A percentile compares a stretch with the other conserved stretches of the same genome.
These are phyloP conservation scores for Vitis cinerea DNA, from an alignment of 164 flowering plant genomes.

Conservation along the genomic window DNA sequence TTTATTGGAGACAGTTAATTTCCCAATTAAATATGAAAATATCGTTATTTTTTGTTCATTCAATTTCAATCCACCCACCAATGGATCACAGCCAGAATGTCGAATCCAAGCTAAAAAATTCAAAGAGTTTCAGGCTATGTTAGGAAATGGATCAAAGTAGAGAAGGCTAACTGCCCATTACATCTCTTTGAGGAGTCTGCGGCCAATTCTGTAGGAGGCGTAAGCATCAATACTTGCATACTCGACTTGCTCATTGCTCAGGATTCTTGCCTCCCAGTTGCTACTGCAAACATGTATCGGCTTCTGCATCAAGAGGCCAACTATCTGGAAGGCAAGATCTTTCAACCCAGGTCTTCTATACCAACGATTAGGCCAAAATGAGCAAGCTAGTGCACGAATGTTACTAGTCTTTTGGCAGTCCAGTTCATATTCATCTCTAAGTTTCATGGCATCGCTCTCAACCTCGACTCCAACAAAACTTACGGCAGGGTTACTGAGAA, in stretches of 20 bases:
- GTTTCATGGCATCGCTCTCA: conserved; percentile 3
- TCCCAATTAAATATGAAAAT: too few relatives aligned
- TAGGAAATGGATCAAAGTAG: too few relatives aligned
- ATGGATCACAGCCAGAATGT: too few relatives aligned
- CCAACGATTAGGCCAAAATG: conserved; percentile 12
- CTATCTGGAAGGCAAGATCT: conserved; percentile 22
- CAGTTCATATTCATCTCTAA: conserved; percentile 12
- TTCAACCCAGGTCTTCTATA: conserved; percentile 24
- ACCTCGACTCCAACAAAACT: conserved; percentile 19
- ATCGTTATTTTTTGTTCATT: too few relatives aligned
- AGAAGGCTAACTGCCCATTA: too few relatives aligned
- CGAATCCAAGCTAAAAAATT: too few relatives aligned
- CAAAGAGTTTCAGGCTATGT: too few relatives aligned
- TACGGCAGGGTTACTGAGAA: conserved; percentile 5
- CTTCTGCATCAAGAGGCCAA: conserved; percentile 25
- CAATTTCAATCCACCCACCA: too few relatives aligned
- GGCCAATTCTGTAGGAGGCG: too few relatives aligned
- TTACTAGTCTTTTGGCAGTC: conserved; percentile 2
- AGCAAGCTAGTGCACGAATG: conserved; percentile 9
- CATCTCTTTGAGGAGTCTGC: not conserved
- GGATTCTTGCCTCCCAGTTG: conserved; percentile 35
- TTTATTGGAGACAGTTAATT: too few relatives aligned
- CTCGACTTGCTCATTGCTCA: conserved; percentile 23
- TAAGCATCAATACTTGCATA: conserved; percentile 23
- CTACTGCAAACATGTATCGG: conserved; percentile 28